Evolutionary conservation across 2,329 filamentous ascomycete species (phyloP), one percentile per base, ranked within the genome.

Genomic region (Monilinia fructicola): DNA sequence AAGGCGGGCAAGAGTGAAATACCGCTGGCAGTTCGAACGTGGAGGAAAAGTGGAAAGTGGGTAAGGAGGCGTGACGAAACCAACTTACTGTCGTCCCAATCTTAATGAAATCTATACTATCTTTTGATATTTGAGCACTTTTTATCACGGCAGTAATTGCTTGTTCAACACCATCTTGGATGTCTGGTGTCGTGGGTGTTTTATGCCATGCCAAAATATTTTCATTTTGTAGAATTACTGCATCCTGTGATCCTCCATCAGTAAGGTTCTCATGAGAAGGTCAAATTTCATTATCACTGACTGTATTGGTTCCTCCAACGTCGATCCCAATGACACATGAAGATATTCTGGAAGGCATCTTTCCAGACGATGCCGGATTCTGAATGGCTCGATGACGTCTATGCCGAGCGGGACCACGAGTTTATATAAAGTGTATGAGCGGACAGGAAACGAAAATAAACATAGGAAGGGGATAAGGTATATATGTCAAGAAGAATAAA

Each of bases 271-370:
- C 9, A 18, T 16, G 16, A 21, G 12, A 14, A 46, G 18, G 11
- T 58, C 35, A 18, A 46, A 31, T 28, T 44, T 16, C 6, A 9
- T 42, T 18, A n/a, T 16, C 31, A 60, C 62, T 14, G 35, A 67
- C 71, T 67, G 84, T 85, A 0, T 85, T 88, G 0, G 86, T 88
- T 21, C 85, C 85, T 10, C 86, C 85, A 38, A 88, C 81, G 70
- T 88, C 85, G 2, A 87, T 73, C 23, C 74, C 74, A 53, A 75
- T 74, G 5, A 74, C 70, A 68, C 68, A 72, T 31, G 72, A 69
- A 38, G 68, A 52, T 18, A 69, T 52, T 53, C 71, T 73, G 23
- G 70, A 68, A 59, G 72, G 68, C 70, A 71, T 73, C 35, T 21
- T 59, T 12, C 62, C 48, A 26, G 18, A 23, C 3, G 23, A 9